phyloP scores from a whole-genome alignment of 495 filamentous ascomycete genomes.

The Filosporella fistucella region DNA sequence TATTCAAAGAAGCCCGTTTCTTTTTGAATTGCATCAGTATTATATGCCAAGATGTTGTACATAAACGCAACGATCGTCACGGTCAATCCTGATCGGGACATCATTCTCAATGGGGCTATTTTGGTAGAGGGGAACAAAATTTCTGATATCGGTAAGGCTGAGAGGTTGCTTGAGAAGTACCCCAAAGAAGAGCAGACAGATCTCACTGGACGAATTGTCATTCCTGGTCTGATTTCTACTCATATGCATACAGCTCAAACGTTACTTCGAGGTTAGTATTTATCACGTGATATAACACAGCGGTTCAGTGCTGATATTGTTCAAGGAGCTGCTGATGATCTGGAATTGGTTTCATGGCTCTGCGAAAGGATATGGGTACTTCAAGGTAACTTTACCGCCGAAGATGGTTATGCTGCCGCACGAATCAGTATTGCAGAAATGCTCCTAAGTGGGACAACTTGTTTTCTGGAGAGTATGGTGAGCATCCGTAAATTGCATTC shows the following conservation, averaged over 20 bases:
- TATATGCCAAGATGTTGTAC: conserved; percentile 10
- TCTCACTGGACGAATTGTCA: conserved; percentile 36
- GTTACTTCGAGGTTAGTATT: conserved; percentile 35
- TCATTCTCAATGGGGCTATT: conserved; percentile 42
- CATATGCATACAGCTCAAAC: conserved; percentile 48
- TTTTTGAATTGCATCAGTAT: too few species aligned
- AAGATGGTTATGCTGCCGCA: conserved; percentile 44
- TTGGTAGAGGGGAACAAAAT: conserved; percentile 33
- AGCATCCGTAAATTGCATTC: not conserved
- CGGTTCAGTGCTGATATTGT: not conserved
- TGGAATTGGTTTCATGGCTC: conserved; percentile 40
- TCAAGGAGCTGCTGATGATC: conserved; percentile 35
- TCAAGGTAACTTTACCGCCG: conserved; percentile 37
- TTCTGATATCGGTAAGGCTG: conserved; percentile 38
- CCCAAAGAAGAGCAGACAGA: conserved; percentile 18
- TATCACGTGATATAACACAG: not conserved
- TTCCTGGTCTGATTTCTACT: conserved; percentile 44
- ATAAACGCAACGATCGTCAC: conserved; percentile 33
- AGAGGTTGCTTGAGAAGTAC: conserved; percentile 15
- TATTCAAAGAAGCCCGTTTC: too few species aligned
- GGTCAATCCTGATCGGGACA: conserved; percentile 34
- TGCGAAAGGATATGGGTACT: conserved; percentile 45
- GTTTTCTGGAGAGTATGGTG: conserved; percentile 46
- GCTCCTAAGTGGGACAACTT: conserved; percentile 46
- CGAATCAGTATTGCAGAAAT: conserved; percentile 44